These are phyloP conservation scores for Eucalyptus regnans DNA, from an alignment of 345 rosid species.

Conservation along the genomic window DNA sequence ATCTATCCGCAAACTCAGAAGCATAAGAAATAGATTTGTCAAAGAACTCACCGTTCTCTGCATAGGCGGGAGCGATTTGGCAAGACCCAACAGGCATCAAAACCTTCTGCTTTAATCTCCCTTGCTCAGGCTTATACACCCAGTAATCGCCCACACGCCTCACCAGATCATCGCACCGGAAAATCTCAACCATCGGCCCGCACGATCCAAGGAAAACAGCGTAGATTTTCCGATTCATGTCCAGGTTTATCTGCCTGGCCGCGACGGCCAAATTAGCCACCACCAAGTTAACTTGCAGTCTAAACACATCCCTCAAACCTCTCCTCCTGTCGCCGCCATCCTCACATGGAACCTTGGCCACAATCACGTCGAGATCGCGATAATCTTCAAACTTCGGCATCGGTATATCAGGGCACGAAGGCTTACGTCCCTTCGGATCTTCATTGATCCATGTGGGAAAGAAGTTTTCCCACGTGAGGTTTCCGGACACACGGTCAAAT, in stretches of 20 bases:
- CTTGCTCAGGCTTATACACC: conserved; percentile 62
- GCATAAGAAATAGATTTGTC: neutral
- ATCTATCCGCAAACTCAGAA: neutral
- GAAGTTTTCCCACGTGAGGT: conserved; percentile 38
- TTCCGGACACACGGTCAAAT: conserved; percentile 18
- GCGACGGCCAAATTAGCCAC: conserved; percentile 60
- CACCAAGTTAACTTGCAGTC: conserved; percentile 76
- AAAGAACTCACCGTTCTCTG: conserved; percentile 21
- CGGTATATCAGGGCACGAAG: conserved; percentile 63
- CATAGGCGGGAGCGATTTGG: conserved; percentile 39
- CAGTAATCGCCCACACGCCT: conserved; percentile 35
- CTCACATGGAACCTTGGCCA: conserved; percentile 57
- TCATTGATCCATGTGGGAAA: conserved; percentile 81
- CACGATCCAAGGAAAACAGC: conserved; percentile 54
- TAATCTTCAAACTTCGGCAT: conserved; percentile 35
- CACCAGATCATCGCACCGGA: conserved; percentile 60
- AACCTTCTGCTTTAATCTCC: conserved; percentile 46
- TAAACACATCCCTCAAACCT: conserved; percentile 37
- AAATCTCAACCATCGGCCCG: conserved; percentile 79
- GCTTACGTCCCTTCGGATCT: conserved; percentile 4
- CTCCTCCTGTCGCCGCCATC: conserved; percentile 19
- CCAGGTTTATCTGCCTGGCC: conserved; percentile 9
- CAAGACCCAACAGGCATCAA: conserved; percentile 85
- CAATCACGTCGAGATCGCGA: conserved; percentile 44
- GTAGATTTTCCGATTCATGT: conserved; percentile 10